These are phyloP conservation scores for Plasmopara halstedii DNA, from an alignment of 352 stramenopile genomes.

Conservation along the genomic window DNA sequence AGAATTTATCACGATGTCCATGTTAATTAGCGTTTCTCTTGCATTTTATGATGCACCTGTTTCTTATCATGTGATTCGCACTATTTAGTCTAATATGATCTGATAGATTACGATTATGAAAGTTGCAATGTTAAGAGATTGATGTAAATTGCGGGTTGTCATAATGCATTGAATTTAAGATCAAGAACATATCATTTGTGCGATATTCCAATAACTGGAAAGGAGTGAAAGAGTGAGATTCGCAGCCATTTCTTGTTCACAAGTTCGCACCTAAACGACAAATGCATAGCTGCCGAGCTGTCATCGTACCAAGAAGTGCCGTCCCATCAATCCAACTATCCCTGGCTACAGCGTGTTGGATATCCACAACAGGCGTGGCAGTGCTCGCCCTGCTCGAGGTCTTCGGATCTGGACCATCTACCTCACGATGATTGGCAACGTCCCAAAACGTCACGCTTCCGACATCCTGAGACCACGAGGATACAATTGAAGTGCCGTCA, in stretches of 20 bases:
- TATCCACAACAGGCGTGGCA: slow-evolving; percentile 20
- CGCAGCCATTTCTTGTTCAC: background rate
- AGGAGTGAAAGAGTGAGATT: too few species aligned
- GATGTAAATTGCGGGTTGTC: background rate
- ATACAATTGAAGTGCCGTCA: slow-evolving; percentile 16
- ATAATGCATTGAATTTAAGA: too few species aligned
- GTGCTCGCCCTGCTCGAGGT: slow-evolving; percentile 3
- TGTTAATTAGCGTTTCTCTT: background rate
- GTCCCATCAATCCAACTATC: slow-evolving; percentile 19
- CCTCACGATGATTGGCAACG: slow-evolving; percentile 12
- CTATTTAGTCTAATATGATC: too few species aligned
- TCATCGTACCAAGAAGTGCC: slow-evolving; percentile 32
- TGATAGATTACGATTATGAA: background rate
- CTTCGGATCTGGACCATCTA: slow-evolving; percentile 2
- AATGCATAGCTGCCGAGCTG: slow-evolving; percentile 19
- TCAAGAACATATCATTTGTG: background rate
- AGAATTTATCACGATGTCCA: slow-evolving; percentile 3
- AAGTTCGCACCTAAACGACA: slow-evolving; percentile 10
- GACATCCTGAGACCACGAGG: slow-evolving; percentile 26
- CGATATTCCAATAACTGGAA: too few species aligned
- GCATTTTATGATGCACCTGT: background rate
- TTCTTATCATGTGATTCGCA: too few species aligned
- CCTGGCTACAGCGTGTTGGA: slow-evolving; percentile 26
- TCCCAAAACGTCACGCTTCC: slow-evolving; percentile 21
- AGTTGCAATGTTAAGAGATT: background rate